These are phyloP conservation scores for Monosporascus sp. DNA, from an alignment of 2,329 filamentous ascomycete species.

Conservation along the genomic window DNA sequence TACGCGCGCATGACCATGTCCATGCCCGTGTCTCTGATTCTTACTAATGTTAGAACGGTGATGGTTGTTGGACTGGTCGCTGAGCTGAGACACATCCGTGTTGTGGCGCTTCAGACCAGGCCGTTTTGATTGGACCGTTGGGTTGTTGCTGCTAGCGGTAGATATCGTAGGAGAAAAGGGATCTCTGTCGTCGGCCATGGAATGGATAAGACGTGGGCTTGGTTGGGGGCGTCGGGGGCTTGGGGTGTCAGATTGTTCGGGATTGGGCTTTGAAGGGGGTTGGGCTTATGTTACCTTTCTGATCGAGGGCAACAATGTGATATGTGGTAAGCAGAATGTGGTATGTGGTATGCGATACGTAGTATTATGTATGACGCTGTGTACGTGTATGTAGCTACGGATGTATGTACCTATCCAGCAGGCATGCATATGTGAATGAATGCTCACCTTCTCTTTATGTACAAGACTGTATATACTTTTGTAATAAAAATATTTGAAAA, in stretches of 20 bases:
- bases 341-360: neutral
- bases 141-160: neutral
- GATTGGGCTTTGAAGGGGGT: neutral
- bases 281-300: neutral
- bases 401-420: neutral
- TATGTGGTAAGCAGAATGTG: neutral
- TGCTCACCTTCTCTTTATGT: no score
- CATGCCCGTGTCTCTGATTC: neutral
- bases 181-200: neutral
- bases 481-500: no score
- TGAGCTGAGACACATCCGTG: neutral
- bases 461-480: no score
- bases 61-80: neutral
- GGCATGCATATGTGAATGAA: neutral
- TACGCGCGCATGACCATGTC: conserved; percentile 26
- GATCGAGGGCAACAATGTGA: neutral
- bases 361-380: neutral
- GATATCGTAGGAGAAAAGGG: neutral
- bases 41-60: neutral
- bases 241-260: no score
- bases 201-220: neutral
- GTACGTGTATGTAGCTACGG: neutral
- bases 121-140: neutral
- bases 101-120: neutral
- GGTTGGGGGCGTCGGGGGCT: no score